Evolutionary conservation across 2,329 filamentous ascomycete genomes (phyloP).

Genomic region (Graphiopsis chlorocephala): DNA sequence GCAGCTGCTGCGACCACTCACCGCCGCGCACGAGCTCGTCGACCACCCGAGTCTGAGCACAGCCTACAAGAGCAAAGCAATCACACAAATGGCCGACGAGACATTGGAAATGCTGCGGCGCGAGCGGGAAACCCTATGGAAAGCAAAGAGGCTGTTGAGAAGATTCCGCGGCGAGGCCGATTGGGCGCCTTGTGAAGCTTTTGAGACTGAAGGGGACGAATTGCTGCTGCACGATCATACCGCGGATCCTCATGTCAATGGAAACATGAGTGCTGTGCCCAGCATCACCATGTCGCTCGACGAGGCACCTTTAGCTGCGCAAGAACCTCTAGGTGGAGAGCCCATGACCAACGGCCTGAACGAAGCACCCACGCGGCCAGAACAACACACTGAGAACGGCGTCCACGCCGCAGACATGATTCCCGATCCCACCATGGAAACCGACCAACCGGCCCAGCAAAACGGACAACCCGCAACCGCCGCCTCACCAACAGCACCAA

Average conservation of each 20-base stretch:
- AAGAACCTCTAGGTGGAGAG: conserved; percentile 5
- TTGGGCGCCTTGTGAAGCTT: conserved; percentile 56
- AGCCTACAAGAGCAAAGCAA: conserved; percentile 70
- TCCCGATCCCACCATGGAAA: background rate
- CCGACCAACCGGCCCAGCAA: background rate
- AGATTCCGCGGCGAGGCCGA: conserved; percentile 72
- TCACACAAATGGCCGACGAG: conserved; percentile 68
- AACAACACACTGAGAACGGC: conserved; percentile 18
- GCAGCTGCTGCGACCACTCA: conserved; percentile 68
- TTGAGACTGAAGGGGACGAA: conserved; percentile 52
- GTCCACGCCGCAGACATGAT: conserved; percentile 26
- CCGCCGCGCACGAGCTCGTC: conserved; percentile 69
- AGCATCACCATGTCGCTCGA: conserved; percentile 21
- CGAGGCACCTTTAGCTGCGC: conserved; percentile 16
- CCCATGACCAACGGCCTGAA: background rate
- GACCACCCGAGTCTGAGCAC: conserved; percentile 71
- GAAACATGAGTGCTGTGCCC: conserved; percentile 22
- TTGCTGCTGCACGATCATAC: conserved; percentile 27
- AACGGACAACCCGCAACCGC: background rate
- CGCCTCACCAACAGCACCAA: background rate
- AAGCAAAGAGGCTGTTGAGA: conserved; percentile 70
- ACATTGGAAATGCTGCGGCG: conserved; percentile 69
- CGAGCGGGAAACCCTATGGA: conserved; percentile 70
- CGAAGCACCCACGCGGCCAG: conserved; percentile 18
- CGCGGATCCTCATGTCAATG: conserved; percentile 11